Percentiles rank a stretch among this genome's conserved stretches.
phyloP scores from a whole-genome alignment of 805 yeast genomes.

The Suhomyces tanzawaensis region DNA sequence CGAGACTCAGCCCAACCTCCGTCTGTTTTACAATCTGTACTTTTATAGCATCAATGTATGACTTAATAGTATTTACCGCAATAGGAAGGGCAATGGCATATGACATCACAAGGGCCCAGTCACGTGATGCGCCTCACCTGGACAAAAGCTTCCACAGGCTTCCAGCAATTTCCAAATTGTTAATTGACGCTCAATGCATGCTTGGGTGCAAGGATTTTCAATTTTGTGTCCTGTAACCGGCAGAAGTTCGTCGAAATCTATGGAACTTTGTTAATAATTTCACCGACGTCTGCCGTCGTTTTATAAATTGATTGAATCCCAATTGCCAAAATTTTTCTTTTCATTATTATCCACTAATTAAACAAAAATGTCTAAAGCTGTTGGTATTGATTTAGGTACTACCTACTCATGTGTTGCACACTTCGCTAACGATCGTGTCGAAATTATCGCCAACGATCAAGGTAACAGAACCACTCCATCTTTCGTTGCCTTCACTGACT shows the following conservation, averaged over 20 bases:
- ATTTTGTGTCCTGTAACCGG: constrained; percentile 2
- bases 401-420: constrained; percentile 35
- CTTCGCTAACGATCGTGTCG: constrained; percentile 33
- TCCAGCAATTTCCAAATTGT: constrained; percentile 4
- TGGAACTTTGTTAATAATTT: constrained; percentile 7
- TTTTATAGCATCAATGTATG: too few species aligned
- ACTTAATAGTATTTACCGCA: background rate
- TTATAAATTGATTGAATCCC: constrained; percentile 5
- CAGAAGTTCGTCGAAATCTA: constrained; percentile 13
- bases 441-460: constrained; percentile 32
- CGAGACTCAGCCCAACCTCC: too few species aligned
- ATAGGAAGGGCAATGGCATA: background rate
- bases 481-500: constrained; percentile 32
- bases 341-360: constrained; percentile 6
- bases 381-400: constrained; percentile 35
- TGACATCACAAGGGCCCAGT: background rate
- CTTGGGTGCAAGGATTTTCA: constrained; percentile 5
- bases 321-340: constrained; percentile 1
- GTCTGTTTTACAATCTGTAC: too few species aligned
- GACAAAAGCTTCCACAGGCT: constrained; percentile 6
- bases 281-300: constrained; percentile 3
- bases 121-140: constrained; percentile 3
- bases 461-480: constrained; percentile 36
- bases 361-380: constrained; percentile 26
- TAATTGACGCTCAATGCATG: constrained; percentile 1